phyloP scores from a whole-genome alignment of 2,329 filamentous ascomycete genomes.

The Aspergillus costaricaensis region DNA sequence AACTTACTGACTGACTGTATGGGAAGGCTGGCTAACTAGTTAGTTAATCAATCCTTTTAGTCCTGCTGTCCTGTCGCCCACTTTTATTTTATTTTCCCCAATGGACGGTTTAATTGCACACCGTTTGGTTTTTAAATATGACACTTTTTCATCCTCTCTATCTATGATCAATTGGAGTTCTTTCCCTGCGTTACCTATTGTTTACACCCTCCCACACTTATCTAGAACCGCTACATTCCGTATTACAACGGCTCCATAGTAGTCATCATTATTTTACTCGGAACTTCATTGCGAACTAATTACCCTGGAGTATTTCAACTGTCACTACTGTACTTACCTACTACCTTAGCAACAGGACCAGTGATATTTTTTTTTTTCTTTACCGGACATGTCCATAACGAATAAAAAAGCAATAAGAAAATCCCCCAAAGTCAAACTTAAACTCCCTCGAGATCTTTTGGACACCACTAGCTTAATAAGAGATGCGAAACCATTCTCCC shows the following conservation, averaged over 20 bases:
- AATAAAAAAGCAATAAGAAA: neutral
- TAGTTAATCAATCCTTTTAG: slow-evolving; percentile 13
- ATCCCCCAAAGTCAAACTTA: slow-evolving; percentile 7
- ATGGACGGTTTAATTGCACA: too few species aligned
- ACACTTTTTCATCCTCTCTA: neutral
- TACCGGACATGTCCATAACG: slow-evolving; percentile 9
- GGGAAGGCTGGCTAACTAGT: too few species aligned
- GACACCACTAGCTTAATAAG: slow-evolving; percentile 1
- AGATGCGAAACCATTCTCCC: neutral
- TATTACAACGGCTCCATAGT: neutral
- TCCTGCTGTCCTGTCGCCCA: neutral
- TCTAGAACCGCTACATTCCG: neutral
- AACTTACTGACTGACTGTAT: too few species aligned
- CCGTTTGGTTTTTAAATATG: too few species aligned
- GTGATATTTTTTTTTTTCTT: neutral
- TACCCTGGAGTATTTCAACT: neutral
- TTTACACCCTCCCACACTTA: neutral
- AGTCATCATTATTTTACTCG: neutral
- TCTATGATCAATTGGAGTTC: neutral
- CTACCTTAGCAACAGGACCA: neutral
- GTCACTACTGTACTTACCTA: neutral
- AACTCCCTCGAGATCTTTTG: slow-evolving; percentile 4
- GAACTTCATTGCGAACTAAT: neutral
- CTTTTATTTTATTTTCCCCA: neutral
- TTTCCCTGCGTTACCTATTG: too few species aligned